Evolutionary conservation across 2,329 filamentous ascomycete species (phyloP).

Genomic region (Fusarium subglutinans): DNA sequence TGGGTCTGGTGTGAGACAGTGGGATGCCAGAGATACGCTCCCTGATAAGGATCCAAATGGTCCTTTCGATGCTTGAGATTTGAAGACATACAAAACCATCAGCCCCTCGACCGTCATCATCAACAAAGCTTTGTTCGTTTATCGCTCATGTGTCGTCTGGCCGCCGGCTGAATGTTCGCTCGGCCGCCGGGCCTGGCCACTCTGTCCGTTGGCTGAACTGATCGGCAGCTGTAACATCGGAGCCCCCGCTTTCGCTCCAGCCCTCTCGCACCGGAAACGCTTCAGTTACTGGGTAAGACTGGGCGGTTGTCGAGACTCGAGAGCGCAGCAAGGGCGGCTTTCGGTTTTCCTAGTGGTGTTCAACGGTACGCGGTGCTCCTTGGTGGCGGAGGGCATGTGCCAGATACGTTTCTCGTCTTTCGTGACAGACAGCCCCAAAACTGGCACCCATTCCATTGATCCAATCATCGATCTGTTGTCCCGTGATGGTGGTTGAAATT

Average conservation of each 20-base stretch:
- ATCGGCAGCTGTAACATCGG: conserved; percentile 35
- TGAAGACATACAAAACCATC: background rate
- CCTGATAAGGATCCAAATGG: conserved; percentile 26
- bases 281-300: conserved; percentile 4
- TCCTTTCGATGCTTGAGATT: background rate
- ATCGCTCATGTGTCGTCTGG: conserved; percentile 1
- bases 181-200: conserved; percentile 17
- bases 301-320: conserved; percentile 13
- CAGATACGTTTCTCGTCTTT: conserved; percentile 12
- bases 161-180: conserved; percentile 5
- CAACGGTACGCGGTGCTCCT: conserved; percentile 6
- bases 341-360: conserved; percentile 19
- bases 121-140: background rate
- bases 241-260: conserved; percentile 28
- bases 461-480: conserved; percentile 17
- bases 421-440: conserved; percentile 3
- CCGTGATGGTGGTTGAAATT: conserved; percentile 22
- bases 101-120: background rate
- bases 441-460: conserved; percentile 6
- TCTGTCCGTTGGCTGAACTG: conserved; percentile 15
- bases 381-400: conserved; percentile 31
- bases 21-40: conserved; percentile 7
- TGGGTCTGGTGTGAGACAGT: background rate
- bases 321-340: conserved; percentile 16
- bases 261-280: conserved; percentile 28